Conservation (phyloP, 306 rosid genomes). For the Rosa multiflora region DNA sequence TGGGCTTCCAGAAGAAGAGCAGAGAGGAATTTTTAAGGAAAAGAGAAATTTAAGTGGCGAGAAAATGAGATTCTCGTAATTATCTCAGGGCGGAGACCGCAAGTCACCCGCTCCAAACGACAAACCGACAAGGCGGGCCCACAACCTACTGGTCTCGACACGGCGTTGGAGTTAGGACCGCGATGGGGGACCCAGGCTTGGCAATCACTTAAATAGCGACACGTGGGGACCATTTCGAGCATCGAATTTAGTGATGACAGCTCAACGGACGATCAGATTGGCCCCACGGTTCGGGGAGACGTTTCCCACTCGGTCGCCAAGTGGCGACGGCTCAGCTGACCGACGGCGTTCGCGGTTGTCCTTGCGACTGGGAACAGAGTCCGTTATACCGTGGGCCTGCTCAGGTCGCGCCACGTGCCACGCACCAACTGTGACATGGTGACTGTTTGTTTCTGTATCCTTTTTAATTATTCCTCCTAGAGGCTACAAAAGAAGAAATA, state of each 20-base stretch:
- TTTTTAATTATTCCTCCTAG: too few species aligned
- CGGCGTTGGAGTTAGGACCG: constrained; percentile 21
- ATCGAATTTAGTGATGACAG: constrained; percentile 32
- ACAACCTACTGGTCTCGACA: constrained; percentile 31
- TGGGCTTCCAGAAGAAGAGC: too few species aligned
- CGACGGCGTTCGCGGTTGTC: constrained; percentile 26
- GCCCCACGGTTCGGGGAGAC: background rate
- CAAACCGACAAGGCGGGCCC: constrained; percentile 68
- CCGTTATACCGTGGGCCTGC: background rate
- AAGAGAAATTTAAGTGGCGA: too few species aligned
- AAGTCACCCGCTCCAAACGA: constrained; percentile 38
- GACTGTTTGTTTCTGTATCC: background rate
- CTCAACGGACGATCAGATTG: constrained; percentile 4
- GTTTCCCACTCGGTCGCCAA: constrained; percentile 16
- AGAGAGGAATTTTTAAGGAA: too few species aligned
- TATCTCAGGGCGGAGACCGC: constrained; percentile 14
- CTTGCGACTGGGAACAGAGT: constrained; percentile 12
- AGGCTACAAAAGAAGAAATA: too few species aligned
- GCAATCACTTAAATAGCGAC: background rate
- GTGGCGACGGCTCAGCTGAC: constrained; percentile 4
- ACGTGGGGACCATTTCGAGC: constrained; percentile 14
- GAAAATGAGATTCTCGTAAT: background rate
- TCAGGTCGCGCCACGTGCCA: background rate
- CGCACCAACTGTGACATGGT: background rate
- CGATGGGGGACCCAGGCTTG: constrained; percentile 7